Conservation (phyloP, 768 basidiomycete genomes). For the Lentinula aciculospora region DNA sequence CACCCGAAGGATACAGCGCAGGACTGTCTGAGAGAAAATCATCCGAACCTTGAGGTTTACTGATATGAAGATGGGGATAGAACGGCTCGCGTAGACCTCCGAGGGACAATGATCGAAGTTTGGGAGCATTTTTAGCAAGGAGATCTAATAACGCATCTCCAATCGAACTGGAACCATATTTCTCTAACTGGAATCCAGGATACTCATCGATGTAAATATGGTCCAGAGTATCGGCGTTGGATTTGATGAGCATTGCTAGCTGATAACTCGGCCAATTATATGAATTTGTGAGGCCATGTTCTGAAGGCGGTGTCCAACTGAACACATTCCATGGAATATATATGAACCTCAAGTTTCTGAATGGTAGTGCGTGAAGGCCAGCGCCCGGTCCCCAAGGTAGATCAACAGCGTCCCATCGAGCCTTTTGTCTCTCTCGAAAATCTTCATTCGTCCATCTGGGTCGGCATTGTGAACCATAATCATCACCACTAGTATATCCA, state of each 20-base stretch:
- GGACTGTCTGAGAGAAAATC: not conserved
- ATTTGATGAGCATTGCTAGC: not conserved
- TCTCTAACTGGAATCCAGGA: not conserved
- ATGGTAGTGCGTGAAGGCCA: not conserved
- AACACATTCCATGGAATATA: not conserved
- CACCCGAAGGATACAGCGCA: not conserved
- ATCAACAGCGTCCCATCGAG: not conserved
- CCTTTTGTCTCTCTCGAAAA: not conserved
- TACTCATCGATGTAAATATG: conserved; percentile 2
- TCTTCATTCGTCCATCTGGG: not conserved
- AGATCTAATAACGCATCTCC: not conserved
- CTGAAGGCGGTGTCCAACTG: not conserved
- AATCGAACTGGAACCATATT: not conserved
- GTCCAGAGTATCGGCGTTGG: not conserved
- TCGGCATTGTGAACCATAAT: no score
- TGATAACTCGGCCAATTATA: not conserved
- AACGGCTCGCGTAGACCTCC: not conserved
- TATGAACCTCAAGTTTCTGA: not conserved
- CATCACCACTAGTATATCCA: no score
- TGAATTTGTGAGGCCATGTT: no score
- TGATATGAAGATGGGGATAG: no score
- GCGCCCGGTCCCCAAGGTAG: not conserved
- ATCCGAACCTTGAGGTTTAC: not conserved
- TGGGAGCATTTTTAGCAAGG: not conserved
- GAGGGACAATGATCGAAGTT: not conserved